Conservation (phyloP, 495 filamentous ascomycete species). For the Trichoderma virens region DNA sequence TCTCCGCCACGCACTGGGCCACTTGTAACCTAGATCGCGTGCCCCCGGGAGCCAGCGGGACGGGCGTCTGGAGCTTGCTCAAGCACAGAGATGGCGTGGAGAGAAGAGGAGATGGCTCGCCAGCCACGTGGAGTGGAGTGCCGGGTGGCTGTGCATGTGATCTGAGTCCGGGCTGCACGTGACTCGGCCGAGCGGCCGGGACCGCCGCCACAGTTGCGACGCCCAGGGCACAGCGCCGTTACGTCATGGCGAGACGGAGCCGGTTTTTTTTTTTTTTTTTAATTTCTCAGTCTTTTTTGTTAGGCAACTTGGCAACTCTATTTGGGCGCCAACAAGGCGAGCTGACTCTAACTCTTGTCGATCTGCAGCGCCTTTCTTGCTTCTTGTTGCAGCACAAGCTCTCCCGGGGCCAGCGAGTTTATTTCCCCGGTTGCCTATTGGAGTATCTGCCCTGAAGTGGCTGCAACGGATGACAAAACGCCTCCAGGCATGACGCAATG, state of each 20-base stretch:
- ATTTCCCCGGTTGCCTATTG: not conserved
- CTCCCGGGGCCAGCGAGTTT: not conserved
- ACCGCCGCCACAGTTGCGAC: not conserved
- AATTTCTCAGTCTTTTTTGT: not conserved
- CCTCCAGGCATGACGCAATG: not conserved
- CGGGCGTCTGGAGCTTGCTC: not conserved
- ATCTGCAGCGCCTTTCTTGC: not conserved
- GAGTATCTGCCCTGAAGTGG: not conserved
- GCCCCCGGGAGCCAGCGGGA: not conserved
- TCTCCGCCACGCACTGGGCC: not conserved
- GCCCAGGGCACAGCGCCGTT: not conserved
- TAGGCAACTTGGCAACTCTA: not conserved
- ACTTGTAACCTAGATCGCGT: not conserved
- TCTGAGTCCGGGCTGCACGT: not conserved
- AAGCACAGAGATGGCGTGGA: not conserved
- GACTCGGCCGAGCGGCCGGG: not conserved
- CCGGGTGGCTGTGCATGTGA: not conserved
- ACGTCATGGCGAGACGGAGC: not conserved
- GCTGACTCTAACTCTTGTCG: not conserved
- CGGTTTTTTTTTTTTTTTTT: not conserved
- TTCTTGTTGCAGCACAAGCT: not conserved
- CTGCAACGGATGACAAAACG: not conserved
- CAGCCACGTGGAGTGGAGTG: slow-evolving; percentile 1
- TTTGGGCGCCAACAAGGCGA: too few species aligned
- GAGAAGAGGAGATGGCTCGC: not conserved